Base-by-base conservation (phyloP, 441 rosid genomes). In the Gossypium gossypioides region DNA sequence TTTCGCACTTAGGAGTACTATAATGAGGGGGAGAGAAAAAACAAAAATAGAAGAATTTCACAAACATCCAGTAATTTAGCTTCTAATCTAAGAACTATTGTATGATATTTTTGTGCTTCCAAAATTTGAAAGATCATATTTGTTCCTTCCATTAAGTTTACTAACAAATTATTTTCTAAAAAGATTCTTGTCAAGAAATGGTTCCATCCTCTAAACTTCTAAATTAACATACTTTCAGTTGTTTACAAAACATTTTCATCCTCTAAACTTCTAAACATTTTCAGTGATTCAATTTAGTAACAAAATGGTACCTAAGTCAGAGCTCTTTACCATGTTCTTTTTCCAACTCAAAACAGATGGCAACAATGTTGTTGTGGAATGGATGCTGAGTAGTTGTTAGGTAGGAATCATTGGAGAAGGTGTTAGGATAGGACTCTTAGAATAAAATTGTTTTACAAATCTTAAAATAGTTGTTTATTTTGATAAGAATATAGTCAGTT, bases 171-270 rank as follows among this genome's bases (percentile, higher is more conserved):
- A 2, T 10, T 1, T 40, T 50, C 52, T 63, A 40, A 4, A 63
- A 40, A 18, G 16, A 40, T 63, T 63, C 29, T 37, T 1, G 29
- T 40, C 52, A 19, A 16, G 52, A 63, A 63, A 40, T 19, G 52
- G 68, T 40, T 63, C 29, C 52, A 40, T 40, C 68, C 68, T 40
- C 51, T 63, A 63, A 63, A 62, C 7, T 16, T 62, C 67, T 8
- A 34, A 63, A 40, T 21, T 40, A 40, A 37, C 44, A 37, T 51
- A 16, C 29, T 68, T 29, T 29, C 24, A 18, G 42, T 29, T 52
- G 29, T 52, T 16, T 46, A 68, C 61, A 2, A 63, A 63, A 40
- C 51, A 19, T 15, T 63, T 63, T 27, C 68, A 37, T 37, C 44
- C 44, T 37, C 44, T 37, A 37, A 37, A 37, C 12, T 37, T 37